Conservation (phyloP, 352 stramenopile species). For the Globisporangium nodosum region DNA sequence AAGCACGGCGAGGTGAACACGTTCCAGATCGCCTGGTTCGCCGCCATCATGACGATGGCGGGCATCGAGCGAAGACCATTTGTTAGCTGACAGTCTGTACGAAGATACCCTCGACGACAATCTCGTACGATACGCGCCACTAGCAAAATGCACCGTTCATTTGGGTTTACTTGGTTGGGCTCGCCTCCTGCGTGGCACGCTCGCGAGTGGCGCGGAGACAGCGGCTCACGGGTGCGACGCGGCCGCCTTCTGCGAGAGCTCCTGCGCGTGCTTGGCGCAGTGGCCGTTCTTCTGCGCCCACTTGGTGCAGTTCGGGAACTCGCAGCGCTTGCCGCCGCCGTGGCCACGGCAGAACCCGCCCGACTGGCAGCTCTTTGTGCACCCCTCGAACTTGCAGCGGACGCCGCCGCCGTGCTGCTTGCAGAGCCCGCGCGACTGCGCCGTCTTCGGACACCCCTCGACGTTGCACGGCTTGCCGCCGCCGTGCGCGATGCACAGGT, state of each 20-base stretch:
- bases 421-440: slow-evolving; percentile 77
- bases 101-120: too few species aligned
- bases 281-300: slow-evolving; percentile 86
- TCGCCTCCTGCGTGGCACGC: too few species aligned
- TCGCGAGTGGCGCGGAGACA: not conserved
- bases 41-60: too few species aligned
- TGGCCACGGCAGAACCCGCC: slow-evolving; percentile 80
- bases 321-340: slow-evolving; percentile 79
- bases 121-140: too few species aligned
- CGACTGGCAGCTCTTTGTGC: slow-evolving; percentile 85
- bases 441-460: slow-evolving; percentile 80
- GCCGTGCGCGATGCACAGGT: slow-evolving; percentile 82
- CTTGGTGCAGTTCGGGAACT: slow-evolving; percentile 82
- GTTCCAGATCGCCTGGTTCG: slow-evolving; percentile 49
- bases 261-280: slow-evolving; percentile 83
- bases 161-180: too few species aligned
- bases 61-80: too few species aligned
- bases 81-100: too few species aligned
- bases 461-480: slow-evolving; percentile 82
- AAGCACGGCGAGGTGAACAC: slow-evolving; percentile 55
- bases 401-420: slow-evolving; percentile 83
- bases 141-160: too few species aligned
- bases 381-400: slow-evolving; percentile 83
- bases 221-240: slow-evolving; percentile 23
- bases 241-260: slow-evolving; percentile 49